Base-by-base conservation (phyloP, 495 filamentous ascomycete genomes). In the Barbatosphaeria neglecta region DNA sequence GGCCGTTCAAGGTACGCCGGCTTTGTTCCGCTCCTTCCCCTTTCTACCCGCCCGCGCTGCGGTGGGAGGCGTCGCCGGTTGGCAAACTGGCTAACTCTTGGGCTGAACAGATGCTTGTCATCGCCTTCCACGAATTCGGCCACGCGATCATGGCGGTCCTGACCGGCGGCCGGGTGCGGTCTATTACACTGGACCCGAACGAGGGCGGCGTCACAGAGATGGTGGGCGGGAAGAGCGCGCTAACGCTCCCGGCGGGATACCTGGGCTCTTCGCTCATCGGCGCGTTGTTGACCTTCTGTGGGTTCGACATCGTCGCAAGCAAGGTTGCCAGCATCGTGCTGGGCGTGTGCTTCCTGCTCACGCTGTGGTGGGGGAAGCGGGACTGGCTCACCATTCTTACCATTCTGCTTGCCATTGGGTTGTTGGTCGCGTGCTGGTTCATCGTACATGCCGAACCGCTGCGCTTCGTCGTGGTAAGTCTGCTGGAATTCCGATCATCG, bases 81-180 rank as follows among this genome's bases (percentile, higher is more conserved):
- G 22, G 13, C 24, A 5, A 16, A 6, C 9, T 8, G 16, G 37
- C 37, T 39, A 9, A 39, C 19, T 13, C n/a, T 19, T 39, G 37
- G n/a, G 2, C n/a, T 17, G 4, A 37, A 27, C 49, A 81, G 81
- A 89, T 89, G 84, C 75, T 89, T 27, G 83, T 87, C 10, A 89
- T 89, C 43, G 84, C 84, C 24, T 89, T 87, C 64, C 84, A 89
- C 68, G 84, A 89, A 60, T 89, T 87, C 61, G 76, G 80, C 24
- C 84, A 89, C 66, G 84, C 84, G 38, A 79, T 83, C 51, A 79
- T 80, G 5, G 80, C 83, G 35, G 73, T 77, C 51, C 77, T 81
- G 40, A 89, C 84, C 0, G 84, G 84, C 37, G 84, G 84, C 6
- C 67, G 66, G 39, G 84, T 89, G 33, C 76, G 85, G 46, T 81